These are phyloP conservation scores for Penicillium carneum DNA, from an alignment of 2,329 filamentous ascomycete genomes.

Conservation along the genomic window DNA sequence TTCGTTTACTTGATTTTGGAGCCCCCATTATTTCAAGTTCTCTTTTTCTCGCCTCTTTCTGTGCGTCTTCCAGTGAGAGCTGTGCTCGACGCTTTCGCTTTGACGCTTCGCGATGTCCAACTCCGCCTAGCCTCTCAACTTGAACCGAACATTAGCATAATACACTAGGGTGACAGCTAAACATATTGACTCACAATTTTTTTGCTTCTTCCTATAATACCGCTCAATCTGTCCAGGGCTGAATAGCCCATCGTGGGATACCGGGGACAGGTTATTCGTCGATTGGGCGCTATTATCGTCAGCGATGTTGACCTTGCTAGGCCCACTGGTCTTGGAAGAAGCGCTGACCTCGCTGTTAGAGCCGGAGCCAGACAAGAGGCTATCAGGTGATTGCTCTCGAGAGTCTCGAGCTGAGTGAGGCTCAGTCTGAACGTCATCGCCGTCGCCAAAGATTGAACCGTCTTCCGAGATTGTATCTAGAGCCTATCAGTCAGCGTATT, in stretches of 20 bases:
- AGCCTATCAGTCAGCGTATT: not conserved
- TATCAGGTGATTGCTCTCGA: constrained; percentile 8
- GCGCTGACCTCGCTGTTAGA: constrained; percentile 6
- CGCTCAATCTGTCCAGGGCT: constrained; percentile 1
- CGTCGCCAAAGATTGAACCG: constrained; percentile 2
- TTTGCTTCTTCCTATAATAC: not conserved
- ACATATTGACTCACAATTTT: not conserved
- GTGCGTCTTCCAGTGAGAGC: not conserved
- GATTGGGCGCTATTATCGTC: constrained; percentile 7
- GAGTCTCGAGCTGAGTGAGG: not conserved
- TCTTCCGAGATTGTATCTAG: not conserved
- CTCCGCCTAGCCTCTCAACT: constrained; percentile 4
- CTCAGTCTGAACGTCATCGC: not conserved
- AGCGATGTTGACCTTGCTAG: not conserved
- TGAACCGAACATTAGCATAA: not conserved
- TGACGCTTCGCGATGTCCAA: not conserved
- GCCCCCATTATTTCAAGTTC: not conserved
- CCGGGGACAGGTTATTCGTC: not conserved
- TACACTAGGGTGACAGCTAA: not conserved
- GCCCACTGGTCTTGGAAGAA: not conserved
- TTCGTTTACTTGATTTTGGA: not conserved
- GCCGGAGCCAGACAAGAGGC: not conserved
- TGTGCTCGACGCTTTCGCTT: not conserved
- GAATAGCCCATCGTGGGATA: constrained; percentile 3
- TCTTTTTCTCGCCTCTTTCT: not conserved